These are phyloP conservation scores for Exophiala sideris DNA, from an alignment of 2,329 filamentous ascomycete genomes.

Conservation along the genomic window DNA sequence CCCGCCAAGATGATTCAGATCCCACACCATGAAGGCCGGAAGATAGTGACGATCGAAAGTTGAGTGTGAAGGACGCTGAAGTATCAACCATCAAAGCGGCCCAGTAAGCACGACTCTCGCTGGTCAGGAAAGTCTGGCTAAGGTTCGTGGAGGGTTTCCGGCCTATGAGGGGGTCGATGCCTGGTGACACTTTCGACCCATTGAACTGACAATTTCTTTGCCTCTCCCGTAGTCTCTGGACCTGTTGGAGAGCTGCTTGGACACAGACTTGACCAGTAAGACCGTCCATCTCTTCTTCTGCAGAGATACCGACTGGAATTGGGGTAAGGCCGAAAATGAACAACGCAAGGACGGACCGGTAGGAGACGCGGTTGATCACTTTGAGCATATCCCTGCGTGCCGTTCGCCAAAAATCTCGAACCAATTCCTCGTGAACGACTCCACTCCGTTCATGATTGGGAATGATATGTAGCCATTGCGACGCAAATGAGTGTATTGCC, in stretches of 20 bases:
- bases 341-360: slow-evolving; percentile 41
- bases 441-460: slow-evolving; percentile 3
- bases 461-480: slow-evolving; percentile 31
- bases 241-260: slow-evolving; percentile 42
- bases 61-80: slow-evolving; percentile 41
- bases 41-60: slow-evolving; percentile 39
- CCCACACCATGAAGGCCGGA: slow-evolving; percentile 36
- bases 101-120: slow-evolving; percentile 43
- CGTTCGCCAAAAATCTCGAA: slow-evolving; percentile 35
- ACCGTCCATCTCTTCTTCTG: slow-evolving; percentile 42
- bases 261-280: slow-evolving; percentile 42
- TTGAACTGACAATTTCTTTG: slow-evolving; percentile 42
- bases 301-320: slow-evolving; percentile 39
- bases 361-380: slow-evolving; percentile 42
- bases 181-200: slow-evolving; percentile 39
- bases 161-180: slow-evolving; percentile 21
- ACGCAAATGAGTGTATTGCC: slow-evolving; percentile 31
- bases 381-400: slow-evolving; percentile 40
- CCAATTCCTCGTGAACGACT: slow-evolving; percentile 23
- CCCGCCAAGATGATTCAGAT: slow-evolving; percentile 30
- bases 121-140: slow-evolving; percentile 35
- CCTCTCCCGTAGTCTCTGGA: slow-evolving; percentile 39
- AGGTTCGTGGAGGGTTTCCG: slow-evolving; percentile 30
- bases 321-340: slow-evolving; percentile 42
- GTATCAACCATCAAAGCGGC: slow-evolving; percentile 44